Base-by-base conservation (phyloP, 2,329 filamentous ascomycete species). In the Clarireedia sp. region DNA sequence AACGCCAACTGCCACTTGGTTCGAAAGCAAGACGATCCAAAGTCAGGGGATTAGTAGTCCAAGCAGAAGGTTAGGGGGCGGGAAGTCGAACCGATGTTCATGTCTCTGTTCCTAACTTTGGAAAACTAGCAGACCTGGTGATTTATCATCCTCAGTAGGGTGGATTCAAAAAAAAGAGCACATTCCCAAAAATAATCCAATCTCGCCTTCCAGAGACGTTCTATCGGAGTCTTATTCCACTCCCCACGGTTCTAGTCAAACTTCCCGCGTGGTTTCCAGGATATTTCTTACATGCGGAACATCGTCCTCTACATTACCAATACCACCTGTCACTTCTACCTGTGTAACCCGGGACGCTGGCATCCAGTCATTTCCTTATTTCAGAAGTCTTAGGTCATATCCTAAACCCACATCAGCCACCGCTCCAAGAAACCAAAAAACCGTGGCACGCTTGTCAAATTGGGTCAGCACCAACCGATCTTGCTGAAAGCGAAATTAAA, bases 241-340 rank as follows among this genome's bases (percentile, higher is more conserved):
- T 40, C 54, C 41, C 46, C 36, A 41, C 41, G 14, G 26, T 19
- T 43, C 52, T 24, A 26, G 21, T 54, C 21, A 16, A 36, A 41
- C 36, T 36, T 54, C 23, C 45, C 52, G 37, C 52, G 52, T 54
- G 52, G 52, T 24, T 54, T 19, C 52, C 16, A 50, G 52, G 52
- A 49, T 54, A 6, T 40, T 45, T 48, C 37, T 50, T 17, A 48
- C 45, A 54, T 49, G 52, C 52, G 52, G 38, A 36, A 43, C 52
- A 54, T 54, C 51, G 24, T 44, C 29, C 12, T 33, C 29, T 33
- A 33, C 12, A 33, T 33, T 33, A 10, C 29, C 29, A 10, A 54
- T 48, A 14, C 5, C 24, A 49, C 41, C 17, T 47, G 6, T 26
- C 23, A 29, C 26, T n/a, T 14, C n/a, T 17, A n/a, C 12, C 19